Percentiles rank a stretch among this genome's conserved stretches.
Conservation (phyloP, 805 yeast species). For the Cyberlindnera petersonii region DNA sequence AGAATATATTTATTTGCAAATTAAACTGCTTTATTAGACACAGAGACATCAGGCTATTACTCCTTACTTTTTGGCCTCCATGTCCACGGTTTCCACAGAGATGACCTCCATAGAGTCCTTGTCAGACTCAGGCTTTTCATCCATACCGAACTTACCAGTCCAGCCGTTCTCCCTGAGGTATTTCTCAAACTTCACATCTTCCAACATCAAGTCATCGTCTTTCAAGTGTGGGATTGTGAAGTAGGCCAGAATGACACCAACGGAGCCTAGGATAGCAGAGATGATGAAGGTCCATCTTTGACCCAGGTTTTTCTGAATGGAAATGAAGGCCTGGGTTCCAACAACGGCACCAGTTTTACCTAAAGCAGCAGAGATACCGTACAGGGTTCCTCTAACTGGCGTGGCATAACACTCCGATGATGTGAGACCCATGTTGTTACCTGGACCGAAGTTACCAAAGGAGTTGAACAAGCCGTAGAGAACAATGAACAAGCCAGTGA, state of each 20-base stretch:
- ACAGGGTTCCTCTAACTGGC: slow-evolving; percentile 70
- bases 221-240: slow-evolving; percentile 63
- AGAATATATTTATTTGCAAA: too few species aligned
- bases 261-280: slow-evolving; percentile 67
- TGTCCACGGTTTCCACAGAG: too few species aligned
- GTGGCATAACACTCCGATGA: slow-evolving; percentile 72
- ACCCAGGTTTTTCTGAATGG: slow-evolving; percentile 62
- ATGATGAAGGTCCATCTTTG: slow-evolving; percentile 73
- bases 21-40: too few species aligned
- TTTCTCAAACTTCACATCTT: slow-evolving; percentile 59
- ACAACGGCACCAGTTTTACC: slow-evolving; percentile 87
- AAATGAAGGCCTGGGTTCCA: slow-evolving; percentile 69
- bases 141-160: slow-evolving; percentile 39
- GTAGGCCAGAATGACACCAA: slow-evolving; percentile 57
- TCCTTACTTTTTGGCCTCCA: too few species aligned
- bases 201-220: slow-evolving; percentile 65
- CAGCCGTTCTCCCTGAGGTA: slow-evolving; percentile 60
- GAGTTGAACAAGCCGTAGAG: slow-evolving; percentile 72
- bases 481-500: slow-evolving; percentile 60
- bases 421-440: slow-evolving; percentile 65
- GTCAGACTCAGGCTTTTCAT: slow-evolving; percentile 17
- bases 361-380: slow-evolving; percentile 73
- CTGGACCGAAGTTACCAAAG: slow-evolving; percentile 75
- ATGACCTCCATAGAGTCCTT: slow-evolving; percentile 6
- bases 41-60: too few species aligned